Evolutionary conservation across 2,329 filamentous ascomycete species (phyloP).

Genomic region (Fusarium denticulatum): DNA sequence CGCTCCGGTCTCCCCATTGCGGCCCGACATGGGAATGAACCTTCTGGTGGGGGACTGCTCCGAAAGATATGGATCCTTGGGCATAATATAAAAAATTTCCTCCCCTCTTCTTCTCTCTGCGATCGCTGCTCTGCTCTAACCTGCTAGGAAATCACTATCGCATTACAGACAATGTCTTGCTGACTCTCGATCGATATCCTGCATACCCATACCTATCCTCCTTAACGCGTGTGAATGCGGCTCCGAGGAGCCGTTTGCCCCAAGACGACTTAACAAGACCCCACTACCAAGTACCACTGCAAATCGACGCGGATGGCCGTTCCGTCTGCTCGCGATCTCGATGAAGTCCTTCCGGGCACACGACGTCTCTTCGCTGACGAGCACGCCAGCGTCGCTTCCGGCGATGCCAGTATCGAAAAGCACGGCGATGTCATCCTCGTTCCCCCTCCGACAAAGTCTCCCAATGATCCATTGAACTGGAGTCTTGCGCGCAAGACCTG

Average conservation of each 20-base stretch:
- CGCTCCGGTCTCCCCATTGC: constrained; percentile 31
- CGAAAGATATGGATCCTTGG: constrained; percentile 16
- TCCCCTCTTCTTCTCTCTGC: not conserved
- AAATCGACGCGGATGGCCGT: constrained; percentile 34
- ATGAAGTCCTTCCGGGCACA: constrained; percentile 46
- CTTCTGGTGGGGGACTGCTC: constrained; percentile 11
- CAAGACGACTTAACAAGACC: constrained; percentile 14
- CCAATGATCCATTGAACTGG: constrained; percentile 65
- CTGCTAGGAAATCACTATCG: not conserved
- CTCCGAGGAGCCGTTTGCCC: constrained; percentile 34
- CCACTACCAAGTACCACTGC: not conserved
- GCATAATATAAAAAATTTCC: constrained; percentile 23
- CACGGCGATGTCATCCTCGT: constrained; percentile 60
- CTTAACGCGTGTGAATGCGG: constrained; percentile 36
- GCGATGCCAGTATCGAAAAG: constrained; percentile 40
- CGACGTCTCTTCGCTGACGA: constrained; percentile 44
- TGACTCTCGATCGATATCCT: constrained; percentile 32
- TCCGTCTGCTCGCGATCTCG: constrained; percentile 23
- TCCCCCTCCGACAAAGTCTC: constrained; percentile 62
- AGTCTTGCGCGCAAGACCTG: constrained; percentile 57
- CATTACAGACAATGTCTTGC: constrained; percentile 27
- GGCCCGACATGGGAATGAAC: constrained; percentile 28
- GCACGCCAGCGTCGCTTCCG: constrained; percentile 38
- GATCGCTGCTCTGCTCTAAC: not conserved
- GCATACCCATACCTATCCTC: constrained; percentile 32